phyloP scores from a whole-genome alignment of 2,329 filamentous ascomycete genomes.

The Thielaviopsis ethacetica region DNA sequence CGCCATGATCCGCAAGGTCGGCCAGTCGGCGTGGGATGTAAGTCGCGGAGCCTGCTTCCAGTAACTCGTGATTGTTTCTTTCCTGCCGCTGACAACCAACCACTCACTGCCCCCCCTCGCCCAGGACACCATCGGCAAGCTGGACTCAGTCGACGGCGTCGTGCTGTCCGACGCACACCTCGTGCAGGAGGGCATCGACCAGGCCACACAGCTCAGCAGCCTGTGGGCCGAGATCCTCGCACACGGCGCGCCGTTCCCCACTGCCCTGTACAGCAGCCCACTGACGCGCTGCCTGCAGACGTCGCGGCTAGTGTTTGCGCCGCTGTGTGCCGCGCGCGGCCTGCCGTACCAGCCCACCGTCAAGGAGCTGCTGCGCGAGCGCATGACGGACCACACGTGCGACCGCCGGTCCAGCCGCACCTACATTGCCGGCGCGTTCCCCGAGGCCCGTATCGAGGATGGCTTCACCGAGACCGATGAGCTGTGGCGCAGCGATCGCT shows the following conservation, averaged over 20 bases:
- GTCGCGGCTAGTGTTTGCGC: constrained; percentile 31
- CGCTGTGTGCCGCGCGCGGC: constrained; percentile 22
- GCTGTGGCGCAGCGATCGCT: constrained; percentile 29
- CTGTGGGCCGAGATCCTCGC: constrained; percentile 34
- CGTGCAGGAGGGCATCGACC: constrained; percentile 32
- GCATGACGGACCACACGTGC: constrained; percentile 44
- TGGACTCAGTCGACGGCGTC: constrained; percentile 23
- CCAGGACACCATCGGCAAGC: constrained; percentile 22
- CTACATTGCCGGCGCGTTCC: constrained; percentile 33
- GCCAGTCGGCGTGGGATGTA: constrained; percentile 39
- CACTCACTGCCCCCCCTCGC: background rate
- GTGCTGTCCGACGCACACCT: constrained; percentile 31
- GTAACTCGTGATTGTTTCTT: no score
- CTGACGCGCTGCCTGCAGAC: constrained; percentile 43
- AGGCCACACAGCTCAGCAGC: constrained; percentile 32
- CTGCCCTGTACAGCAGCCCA: constrained; percentile 40
- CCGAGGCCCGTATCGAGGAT: constrained; percentile 33
- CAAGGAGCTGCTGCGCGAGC: constrained; percentile 43
- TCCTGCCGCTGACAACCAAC: background rate
- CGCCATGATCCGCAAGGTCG: constrained; percentile 36
- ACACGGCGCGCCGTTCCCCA: constrained; percentile 33
- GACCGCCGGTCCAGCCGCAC: constrained; percentile 34
- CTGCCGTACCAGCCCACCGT: constrained; percentile 32
- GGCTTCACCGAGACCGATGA: constrained; percentile 39
- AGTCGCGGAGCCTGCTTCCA: constrained; percentile 8